phyloP scores from a whole-genome alignment of 176 grass and related monocot genomes.

The barley (Hordeum vulgare) region MorexV3_pseudomolecules_assembly NC_058524.1:573791936-573792435 shows the following conservation, averaged over 20 bases:
- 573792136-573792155: slow-evolving; percentile 73
- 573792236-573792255: slow-evolving; percentile 59
- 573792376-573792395: slow-evolving; percentile 67
- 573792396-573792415: slow-evolving; percentile 24
- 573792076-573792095: slow-evolving; percentile 54
- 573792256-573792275: slow-evolving; percentile 74
- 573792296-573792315: slow-evolving; percentile 59
- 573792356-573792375: slow-evolving; percentile 71
- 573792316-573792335: slow-evolving; percentile 52
- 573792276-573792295: slow-evolving; percentile 64
- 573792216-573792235: slow-evolving; percentile 58
- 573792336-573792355: slow-evolving; percentile 50
- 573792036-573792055: slow-evolving; percentile 63
- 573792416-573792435: slow-evolving; percentile 71
- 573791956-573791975: slow-evolving; percentile 42
- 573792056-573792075: slow-evolving; percentile 64
- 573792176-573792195: slow-evolving; percentile 56
- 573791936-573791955: slow-evolving; percentile 17
- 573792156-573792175: slow-evolving; percentile 85
- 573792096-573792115: slow-evolving; percentile 55
- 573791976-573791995: slow-evolving; percentile 50
- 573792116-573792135: slow-evolving; percentile 46
- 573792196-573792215: slow-evolving; percentile 91
- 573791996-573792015: slow-evolving; percentile 49
- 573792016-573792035: slow-evolving; percentile 47